These are phyloP conservation scores for Xerocomus amazonicus DNA, from an alignment of 1,284 basidiomycete genomes.

Conservation along the genomic window DNA sequence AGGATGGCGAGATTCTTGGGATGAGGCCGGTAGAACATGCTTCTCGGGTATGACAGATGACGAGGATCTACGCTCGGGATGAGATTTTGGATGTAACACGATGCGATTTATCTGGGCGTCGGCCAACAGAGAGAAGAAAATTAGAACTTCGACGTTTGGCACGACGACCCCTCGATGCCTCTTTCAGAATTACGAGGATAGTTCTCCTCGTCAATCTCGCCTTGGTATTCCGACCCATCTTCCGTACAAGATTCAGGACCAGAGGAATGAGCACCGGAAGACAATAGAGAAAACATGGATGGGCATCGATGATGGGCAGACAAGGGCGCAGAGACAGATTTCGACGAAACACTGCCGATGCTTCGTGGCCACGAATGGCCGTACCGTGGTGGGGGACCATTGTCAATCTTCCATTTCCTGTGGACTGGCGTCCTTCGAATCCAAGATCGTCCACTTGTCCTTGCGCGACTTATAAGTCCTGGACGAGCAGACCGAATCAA, in stretches of 20 bases:
- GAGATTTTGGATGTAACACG: constrained; percentile 32
- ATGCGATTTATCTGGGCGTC: constrained; percentile 42
- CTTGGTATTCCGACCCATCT: constrained; percentile 23
- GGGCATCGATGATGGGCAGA: constrained; percentile 3
- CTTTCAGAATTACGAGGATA: constrained; percentile 5
- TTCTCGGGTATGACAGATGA: constrained; percentile 18
- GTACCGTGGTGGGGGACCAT: constrained; percentile 3
- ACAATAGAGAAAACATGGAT: constrained; percentile 11
- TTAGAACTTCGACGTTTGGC: constrained; percentile 24
- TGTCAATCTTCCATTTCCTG: constrained; percentile 26
- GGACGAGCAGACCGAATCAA: constrained; percentile 3
- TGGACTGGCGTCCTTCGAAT: constrained; percentile 35
- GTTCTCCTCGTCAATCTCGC: constrained; percentile 29
- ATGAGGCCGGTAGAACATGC: constrained; percentile 3
- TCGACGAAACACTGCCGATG: background rate
- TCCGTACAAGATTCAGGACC: constrained; percentile 20
- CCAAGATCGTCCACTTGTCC: constrained; percentile 35
- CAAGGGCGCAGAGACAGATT: constrained; percentile 1
- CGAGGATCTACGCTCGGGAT: background rate
- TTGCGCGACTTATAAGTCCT: constrained; percentile 5
- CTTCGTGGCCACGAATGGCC: background rate
- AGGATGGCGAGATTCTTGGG: no score
- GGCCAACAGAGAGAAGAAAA: constrained; percentile 46
- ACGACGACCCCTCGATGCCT: background rate
- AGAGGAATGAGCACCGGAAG: constrained; percentile 13